Percentiles rank a stretch among this genome's conserved stretches.
These are phyloP conservation scores for Phoma sp. DNA, from an alignment of 2,329 filamentous ascomycete genomes.

Conservation along the genomic window DNA sequence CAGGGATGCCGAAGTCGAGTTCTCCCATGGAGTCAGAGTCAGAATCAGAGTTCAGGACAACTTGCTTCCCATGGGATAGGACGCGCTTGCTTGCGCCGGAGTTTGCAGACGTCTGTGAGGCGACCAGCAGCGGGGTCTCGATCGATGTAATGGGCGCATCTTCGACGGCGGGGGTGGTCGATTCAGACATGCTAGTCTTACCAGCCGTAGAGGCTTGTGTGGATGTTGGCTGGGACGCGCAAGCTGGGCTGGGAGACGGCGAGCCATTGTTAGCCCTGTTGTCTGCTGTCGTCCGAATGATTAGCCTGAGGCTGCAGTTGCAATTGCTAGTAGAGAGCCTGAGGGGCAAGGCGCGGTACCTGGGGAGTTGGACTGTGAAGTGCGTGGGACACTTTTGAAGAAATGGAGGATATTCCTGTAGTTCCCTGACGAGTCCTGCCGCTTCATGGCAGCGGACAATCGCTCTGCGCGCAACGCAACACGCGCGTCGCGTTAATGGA, in stretches of 20 bases:
- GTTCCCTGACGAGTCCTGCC: slow-evolving; percentile 4
- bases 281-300: slow-evolving; percentile 2
- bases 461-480: neutral
- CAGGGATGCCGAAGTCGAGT: slow-evolving; percentile 53
- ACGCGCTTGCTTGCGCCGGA: slow-evolving; percentile 54
- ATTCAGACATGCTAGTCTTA: neutral
- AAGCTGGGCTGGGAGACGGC: neutral
- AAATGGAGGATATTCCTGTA: slow-evolving; percentile 14
- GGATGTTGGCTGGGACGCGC: neutral
- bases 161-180: slow-evolving; percentile 3
- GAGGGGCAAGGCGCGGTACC: slow-evolving; percentile 10
- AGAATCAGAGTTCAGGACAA: slow-evolving; percentile 72
- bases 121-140: slow-evolving; percentile 2
- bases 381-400: slow-evolving; percentile 12
- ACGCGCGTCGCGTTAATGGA: slow-evolving; percentile 1
- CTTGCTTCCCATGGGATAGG: slow-evolving; percentile 58
- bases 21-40: slow-evolving; percentile 63
- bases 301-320: slow-evolving; percentile 11
- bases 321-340: neutral
- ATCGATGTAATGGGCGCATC: slow-evolving; percentile 14
- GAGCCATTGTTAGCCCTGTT: neutral
- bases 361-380: neutral
- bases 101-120: slow-evolving; percentile 36
- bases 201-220: neutral
- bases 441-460: slow-evolving; percentile 10